Conservation (phyloP, 2,329 filamentous ascomycete genomes). For the Leptographium lundbergii region DNA sequence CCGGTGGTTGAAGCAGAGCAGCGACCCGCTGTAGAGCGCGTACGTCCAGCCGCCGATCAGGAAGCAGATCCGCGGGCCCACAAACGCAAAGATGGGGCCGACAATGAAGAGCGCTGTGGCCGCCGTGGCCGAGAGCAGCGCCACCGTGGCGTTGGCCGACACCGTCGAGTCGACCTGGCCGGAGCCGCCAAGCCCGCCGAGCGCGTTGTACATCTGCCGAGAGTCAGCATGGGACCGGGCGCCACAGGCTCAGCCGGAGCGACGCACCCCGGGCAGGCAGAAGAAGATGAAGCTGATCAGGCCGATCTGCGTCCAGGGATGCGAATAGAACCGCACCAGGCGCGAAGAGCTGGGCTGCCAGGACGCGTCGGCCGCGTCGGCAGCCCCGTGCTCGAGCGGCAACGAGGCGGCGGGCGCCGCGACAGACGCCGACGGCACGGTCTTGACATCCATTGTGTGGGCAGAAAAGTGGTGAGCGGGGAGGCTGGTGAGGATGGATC, state of each 20-base stretch:
- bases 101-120: slow-evolving; percentile 29
- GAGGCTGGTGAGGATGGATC: neutral
- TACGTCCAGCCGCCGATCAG: slow-evolving; percentile 33
- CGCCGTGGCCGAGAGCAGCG: slow-evolving; percentile 28
- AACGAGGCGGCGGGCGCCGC: neutral
- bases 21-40: slow-evolving; percentile 29
- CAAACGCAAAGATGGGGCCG: slow-evolving; percentile 27
- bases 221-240: neutral
- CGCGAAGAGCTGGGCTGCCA: neutral
- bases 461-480: neutral
- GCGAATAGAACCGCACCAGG: neutral
- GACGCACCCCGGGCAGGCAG: slow-evolving; percentile 25
- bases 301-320: slow-evolving; percentile 34
- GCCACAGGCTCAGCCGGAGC: neutral
- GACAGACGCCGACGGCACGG: neutral
- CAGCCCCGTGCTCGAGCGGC: neutral
- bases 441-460: neutral
- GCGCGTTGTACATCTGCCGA: slow-evolving; percentile 31
- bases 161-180: slow-evolving; percentile 31
- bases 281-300: slow-evolving; percentile 37
- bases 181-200: slow-evolving; percentile 30
- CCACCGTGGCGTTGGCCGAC: slow-evolving; percentile 32
- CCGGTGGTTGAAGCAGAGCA: slow-evolving; percentile 30
- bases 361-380: neutral
- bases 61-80: slow-evolving; percentile 29